A percentile compares a stretch with the other conserved stretches of the same genome.
These are phyloP conservation scores for Petrea volubilis DNA, from an alignment of 257 asterid species.

Conservation along the genomic window DNA sequence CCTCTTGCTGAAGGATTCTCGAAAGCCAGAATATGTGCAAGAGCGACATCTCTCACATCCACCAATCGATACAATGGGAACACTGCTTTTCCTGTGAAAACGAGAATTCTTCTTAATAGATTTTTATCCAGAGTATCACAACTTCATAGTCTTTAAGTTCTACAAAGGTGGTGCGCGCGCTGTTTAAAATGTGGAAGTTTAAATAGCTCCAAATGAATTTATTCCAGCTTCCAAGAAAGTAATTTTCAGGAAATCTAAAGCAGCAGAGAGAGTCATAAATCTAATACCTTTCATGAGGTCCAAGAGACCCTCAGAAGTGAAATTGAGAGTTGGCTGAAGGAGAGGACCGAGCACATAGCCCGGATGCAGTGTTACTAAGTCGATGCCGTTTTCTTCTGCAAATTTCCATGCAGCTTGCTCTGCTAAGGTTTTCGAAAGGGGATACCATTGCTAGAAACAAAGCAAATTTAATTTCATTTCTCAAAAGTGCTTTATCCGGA, in stretches of 20 bases:
- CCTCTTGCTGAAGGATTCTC: slow-evolving; percentile 41
- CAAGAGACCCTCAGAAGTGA: slow-evolving; percentile 21
- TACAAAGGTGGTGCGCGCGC: no score
- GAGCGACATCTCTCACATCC: slow-evolving; percentile 44
- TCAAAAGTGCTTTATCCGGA: no score
- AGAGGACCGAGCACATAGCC: slow-evolving; percentile 46
- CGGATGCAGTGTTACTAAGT: slow-evolving; percentile 45
- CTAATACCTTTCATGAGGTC: slow-evolving; percentile 16
- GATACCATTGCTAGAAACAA: slow-evolving; percentile 28
- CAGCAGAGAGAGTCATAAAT: no score
- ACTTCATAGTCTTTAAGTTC: no score
- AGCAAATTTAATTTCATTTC: no score
- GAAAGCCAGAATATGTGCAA: slow-evolving; percentile 35
- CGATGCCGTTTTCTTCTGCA: slow-evolving; percentile 37
- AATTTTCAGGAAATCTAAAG: no score
- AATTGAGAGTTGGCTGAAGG: slow-evolving; percentile 48
- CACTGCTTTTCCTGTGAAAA: background rate
- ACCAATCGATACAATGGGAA: slow-evolving; percentile 19
- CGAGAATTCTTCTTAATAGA: no score
- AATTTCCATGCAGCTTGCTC: slow-evolving; percentile 60
- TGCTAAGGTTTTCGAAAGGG: slow-evolving; percentile 49
- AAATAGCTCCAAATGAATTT: no score
- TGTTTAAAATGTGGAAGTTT: background rate
- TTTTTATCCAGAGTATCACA: no score
- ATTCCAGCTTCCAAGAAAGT: no score